phyloP scores from a whole-genome alignment of 2,329 filamentous ascomycete genomes.

The Cercospora berteroae region DNA sequence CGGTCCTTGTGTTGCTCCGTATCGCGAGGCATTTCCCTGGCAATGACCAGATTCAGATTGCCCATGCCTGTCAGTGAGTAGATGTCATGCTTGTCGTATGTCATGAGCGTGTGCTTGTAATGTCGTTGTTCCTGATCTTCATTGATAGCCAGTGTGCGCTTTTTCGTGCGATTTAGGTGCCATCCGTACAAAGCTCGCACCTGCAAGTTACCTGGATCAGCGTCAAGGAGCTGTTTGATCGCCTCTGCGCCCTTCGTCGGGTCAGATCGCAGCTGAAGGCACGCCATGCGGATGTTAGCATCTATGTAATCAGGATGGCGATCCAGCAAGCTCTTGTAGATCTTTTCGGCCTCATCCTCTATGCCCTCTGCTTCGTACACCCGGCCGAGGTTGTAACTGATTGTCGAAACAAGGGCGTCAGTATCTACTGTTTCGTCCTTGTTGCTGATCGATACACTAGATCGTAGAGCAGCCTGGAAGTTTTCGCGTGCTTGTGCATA shows the following conservation, averaged over 20 bases:
- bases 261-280: slow-evolving; percentile 78
- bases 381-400: slow-evolving; percentile 92
- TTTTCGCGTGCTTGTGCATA: slow-evolving; percentile 75
- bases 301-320: slow-evolving; percentile 89
- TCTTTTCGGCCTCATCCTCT: slow-evolving; percentile 77
- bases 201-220: slow-evolving; percentile 81
- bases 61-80: slow-evolving; percentile 97
- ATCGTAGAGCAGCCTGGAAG: slow-evolving; percentile 87
- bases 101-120: slow-evolving; percentile 92
- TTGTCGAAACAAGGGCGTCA: slow-evolving; percentile 89
- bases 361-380: slow-evolving; percentile 86
- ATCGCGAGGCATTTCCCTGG: slow-evolving; percentile 90
- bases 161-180: slow-evolving; percentile 89
- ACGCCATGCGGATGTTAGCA: slow-evolving; percentile 81
- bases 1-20: slow-evolving; percentile 89
- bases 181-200: slow-evolving; percentile 91
- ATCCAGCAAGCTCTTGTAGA: slow-evolving; percentile 81
- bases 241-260: slow-evolving; percentile 82
- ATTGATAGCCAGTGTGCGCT: slow-evolving; percentile 72
- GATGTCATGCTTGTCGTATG: slow-evolving; percentile 95
- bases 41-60: slow-evolving; percentile 83
- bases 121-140: slow-evolving; percentile 92
- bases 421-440: slow-evolving; percentile 62
- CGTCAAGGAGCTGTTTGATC: slow-evolving; percentile 80
- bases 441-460: slow-evolving; percentile 79